Conservation (phyloP, 441 rosid species). For the Adansonia rubrostipa region DNA sequence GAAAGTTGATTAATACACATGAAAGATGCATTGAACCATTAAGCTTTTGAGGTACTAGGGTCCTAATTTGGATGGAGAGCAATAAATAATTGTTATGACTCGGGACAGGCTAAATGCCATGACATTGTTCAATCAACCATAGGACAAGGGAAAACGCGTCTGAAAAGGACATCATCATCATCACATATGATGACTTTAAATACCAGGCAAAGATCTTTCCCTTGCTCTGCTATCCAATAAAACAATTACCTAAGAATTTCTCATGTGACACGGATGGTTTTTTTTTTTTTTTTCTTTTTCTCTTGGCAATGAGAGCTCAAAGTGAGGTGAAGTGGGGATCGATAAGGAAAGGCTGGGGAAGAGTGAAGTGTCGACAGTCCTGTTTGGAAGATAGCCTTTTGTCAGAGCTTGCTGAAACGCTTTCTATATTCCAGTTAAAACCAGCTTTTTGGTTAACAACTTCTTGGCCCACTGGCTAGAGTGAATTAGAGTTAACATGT, state of each 20-base stretch:
- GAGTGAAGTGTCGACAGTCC: neutral
- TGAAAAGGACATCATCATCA: neutral
- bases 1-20: neutral
- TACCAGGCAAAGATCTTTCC: neutral
- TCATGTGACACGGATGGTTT: neutral
- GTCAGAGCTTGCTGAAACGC: neutral
- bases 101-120: neutral
- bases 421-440: neutral
- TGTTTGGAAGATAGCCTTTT: neutral
- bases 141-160: neutral
- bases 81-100: neutral
- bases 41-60: neutral
- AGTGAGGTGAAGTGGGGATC: neutral
- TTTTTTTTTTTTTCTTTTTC: neutral
- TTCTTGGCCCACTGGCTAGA: too few species aligned
- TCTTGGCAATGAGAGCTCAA: neutral
- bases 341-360: neutral
- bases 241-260: neutral
- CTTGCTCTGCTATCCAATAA: neutral
- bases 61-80: neutral
- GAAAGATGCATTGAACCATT: conserved; percentile 18
- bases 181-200: neutral
- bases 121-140: conserved; percentile 11
- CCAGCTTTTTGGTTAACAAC: too few species aligned
- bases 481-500: too few species aligned